A percentile compares a stretch with the other conserved stretches of the same genome.
Evolutionary conservation across 75 land plant species (phyloP).

Genomic region (Selaginella moellendorffii): DNA sequence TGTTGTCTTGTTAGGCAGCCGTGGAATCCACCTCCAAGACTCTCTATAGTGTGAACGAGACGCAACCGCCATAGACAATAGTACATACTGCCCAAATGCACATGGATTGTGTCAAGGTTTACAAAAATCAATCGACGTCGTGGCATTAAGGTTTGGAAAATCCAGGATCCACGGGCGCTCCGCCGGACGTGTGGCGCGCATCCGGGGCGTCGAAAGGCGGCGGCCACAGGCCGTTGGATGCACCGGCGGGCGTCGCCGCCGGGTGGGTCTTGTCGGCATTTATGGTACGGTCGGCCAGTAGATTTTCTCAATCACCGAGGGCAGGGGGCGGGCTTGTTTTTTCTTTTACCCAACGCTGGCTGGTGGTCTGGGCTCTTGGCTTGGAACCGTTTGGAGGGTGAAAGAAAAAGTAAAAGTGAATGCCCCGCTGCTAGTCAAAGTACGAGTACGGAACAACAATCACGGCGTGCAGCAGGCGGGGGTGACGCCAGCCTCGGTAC

Average conservation of each 20-base stretch:
- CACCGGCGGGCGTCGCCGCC: not conserved
- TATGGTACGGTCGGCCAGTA: conserved; percentile 1
- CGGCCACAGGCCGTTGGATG: not conserved
- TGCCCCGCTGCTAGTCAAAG: not conserved
- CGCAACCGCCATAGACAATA: too few species aligned
- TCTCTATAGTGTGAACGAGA: too few species aligned
- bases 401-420: not conserved
- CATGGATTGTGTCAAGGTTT: too few species aligned
- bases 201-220: not conserved
- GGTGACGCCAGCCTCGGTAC: not conserved
- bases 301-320: not conserved
- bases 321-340: not conserved
- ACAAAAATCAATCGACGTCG: too few species aligned
- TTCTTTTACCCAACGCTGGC: too few species aligned
- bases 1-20: too few species aligned
- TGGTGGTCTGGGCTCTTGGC: too few species aligned
- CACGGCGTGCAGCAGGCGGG: not conserved
- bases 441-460: not conserved
- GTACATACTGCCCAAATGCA: too few species aligned
- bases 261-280: not conserved
- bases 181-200: not conserved
- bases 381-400: too few species aligned
- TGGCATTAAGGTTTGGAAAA: too few species aligned
- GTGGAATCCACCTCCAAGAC: too few species aligned
- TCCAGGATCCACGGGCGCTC: too few species aligned